Conservation (phyloP, 441 rosid species). For the Pelargonium fulgidum region DNA sequence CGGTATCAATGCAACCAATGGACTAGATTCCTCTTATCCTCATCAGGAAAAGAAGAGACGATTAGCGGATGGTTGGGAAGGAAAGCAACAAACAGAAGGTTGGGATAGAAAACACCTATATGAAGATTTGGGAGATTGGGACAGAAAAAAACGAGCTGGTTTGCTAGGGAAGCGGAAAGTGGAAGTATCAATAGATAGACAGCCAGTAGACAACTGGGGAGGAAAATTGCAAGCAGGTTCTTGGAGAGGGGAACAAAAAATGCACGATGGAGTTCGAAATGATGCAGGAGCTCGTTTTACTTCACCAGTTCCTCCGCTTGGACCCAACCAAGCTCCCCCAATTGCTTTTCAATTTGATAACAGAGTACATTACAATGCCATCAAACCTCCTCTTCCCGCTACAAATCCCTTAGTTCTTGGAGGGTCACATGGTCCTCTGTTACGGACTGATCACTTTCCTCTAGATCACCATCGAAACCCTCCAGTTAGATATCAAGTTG, state of each 20-base stretch:
- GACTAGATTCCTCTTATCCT: neutral
- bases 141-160: neutral
- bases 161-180: constrained; percentile 1
- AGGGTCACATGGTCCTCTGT: too few species aligned
- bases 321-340: neutral
- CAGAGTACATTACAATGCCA: neutral
- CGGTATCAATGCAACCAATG: neutral
- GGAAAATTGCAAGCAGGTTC: neutral
- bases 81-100: constrained; percentile 6
- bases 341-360: neutral
- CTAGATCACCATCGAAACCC: too few species aligned
- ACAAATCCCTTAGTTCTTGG: too few species aligned
- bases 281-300: neutral
- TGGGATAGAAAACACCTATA: neutral
- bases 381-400: neutral
- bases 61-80: neutral
- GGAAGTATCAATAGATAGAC: neutral
- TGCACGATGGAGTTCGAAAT: neutral
- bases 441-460: too few species aligned
- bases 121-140: neutral
- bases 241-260: constrained; percentile 3
- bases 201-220: neutral
- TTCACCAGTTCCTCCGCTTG: neutral
- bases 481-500: too few species aligned
- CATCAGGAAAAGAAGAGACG: constrained; percentile 19